Conservation (phyloP, 768 basidiomycete genomes). For the Cubamyces lactineus region DNA sequence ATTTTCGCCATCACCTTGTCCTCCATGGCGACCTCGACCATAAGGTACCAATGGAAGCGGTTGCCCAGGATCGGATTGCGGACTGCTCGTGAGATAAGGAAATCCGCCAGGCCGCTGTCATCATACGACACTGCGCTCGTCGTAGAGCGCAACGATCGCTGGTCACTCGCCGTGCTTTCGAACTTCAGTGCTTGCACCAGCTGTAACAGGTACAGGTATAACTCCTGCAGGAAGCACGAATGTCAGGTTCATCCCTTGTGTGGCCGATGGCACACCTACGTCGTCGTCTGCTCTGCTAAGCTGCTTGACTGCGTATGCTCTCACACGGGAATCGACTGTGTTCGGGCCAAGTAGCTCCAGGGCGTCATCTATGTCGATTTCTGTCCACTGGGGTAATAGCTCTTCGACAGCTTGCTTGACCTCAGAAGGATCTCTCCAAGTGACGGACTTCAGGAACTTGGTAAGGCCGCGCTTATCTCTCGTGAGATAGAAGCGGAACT, state of each 20-base stretch:
- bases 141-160: constrained; percentile 71
- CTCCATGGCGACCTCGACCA: constrained; percentile 92
- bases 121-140: constrained; percentile 82
- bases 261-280: constrained; percentile 48
- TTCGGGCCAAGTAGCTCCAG: constrained; percentile 91
- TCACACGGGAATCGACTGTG: constrained; percentile 87
- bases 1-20: constrained; percentile 88
- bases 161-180: constrained; percentile 80
- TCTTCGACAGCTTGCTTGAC: constrained; percentile 98
- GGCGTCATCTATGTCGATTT: constrained; percentile 96
- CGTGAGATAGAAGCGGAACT: constrained; percentile 96
- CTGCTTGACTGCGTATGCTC: constrained; percentile 93
- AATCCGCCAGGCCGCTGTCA: constrained; percentile 92
- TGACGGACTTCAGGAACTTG: constrained; percentile 97
- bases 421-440: constrained; percentile 95
- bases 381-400: constrained; percentile 93
- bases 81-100: constrained; percentile 85
- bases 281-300: constrained; percentile 93
- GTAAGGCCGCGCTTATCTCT: constrained; percentile 92
- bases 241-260: no score
- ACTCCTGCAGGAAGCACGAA: constrained; percentile 61
- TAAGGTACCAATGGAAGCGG: constrained; percentile 95
- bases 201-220: constrained; percentile 90
- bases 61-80: constrained; percentile 86
- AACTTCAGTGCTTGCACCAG: constrained; percentile 98